Conservation (phyloP, 495 filamentous ascomycete species). For the Penicillium desertorum region DNA sequence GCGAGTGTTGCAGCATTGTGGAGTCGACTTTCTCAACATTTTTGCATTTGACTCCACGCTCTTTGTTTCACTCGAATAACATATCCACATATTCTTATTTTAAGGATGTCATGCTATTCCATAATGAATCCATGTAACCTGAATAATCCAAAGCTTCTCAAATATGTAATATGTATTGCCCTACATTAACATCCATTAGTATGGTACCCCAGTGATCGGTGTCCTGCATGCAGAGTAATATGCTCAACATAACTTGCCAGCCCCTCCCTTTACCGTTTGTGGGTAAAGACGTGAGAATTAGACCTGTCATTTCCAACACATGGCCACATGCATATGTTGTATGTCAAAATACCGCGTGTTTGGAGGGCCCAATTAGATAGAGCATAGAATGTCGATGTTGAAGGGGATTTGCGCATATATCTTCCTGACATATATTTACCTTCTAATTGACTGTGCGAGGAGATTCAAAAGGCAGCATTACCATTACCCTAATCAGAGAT, state of each 20-base stretch:
- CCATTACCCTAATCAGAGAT: too few relatives aligned
- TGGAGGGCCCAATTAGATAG: constrained; percentile 5
- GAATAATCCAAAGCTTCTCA: neutral
- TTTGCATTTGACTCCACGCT: neutral
- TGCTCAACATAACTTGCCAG: constrained; percentile 10
- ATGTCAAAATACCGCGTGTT: constrained; percentile 18
- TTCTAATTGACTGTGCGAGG: neutral
- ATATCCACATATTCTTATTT: neutral
- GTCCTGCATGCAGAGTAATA: constrained; percentile 23
- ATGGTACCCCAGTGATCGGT: constrained; percentile 21
- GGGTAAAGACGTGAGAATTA: constrained; percentile 16
- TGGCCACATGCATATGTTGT: constrained; percentile 21
- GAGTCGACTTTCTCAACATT: neutral
- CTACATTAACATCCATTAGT: neutral
- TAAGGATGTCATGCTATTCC: neutral
- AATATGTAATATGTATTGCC: neutral
- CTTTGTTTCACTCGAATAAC: neutral
- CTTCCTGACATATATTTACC: neutral
- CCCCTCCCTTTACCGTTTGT: constrained; percentile 6
- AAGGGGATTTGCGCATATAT: neutral
- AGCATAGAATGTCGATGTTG: neutral
- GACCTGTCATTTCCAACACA: constrained; percentile 32
- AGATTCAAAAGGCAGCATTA: neutral
- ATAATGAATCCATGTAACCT: neutral
- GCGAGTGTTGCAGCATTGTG: constrained; percentile 8